These are phyloP conservation scores for Cydonia oblonga DNA, from an alignment of 331 rosid genomes.

Conservation along the genomic window DNA sequence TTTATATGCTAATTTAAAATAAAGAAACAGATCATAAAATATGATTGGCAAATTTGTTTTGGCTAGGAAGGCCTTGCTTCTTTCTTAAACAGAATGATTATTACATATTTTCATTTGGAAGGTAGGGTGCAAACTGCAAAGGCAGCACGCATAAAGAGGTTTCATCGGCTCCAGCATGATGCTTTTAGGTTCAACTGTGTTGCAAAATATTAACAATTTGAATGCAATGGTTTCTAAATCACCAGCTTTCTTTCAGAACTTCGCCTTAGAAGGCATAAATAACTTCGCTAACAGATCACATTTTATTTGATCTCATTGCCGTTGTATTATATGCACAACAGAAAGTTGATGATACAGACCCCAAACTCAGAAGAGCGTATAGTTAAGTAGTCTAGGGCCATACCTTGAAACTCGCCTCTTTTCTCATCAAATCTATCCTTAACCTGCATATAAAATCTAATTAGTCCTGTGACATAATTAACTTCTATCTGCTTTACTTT, in stretches of 20 bases:
- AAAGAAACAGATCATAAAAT: not conserved
- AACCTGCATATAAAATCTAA: constrained; percentile 38
- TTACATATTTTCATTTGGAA: not conserved
- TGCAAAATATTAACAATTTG: not conserved
- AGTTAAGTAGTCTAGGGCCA: constrained; percentile 2
- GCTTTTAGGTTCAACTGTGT: not conserved
- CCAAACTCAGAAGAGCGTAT: not conserved
- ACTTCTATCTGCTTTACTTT: not conserved
- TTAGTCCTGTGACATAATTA: constrained; percentile 1
- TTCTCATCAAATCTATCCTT: constrained; percentile 18
- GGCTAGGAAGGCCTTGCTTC: not conserved
- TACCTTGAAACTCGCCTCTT: constrained; percentile 32
- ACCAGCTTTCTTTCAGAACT: not conserved
- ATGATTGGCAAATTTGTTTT: not conserved
- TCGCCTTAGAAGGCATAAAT: not conserved
- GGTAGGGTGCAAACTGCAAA: not conserved
- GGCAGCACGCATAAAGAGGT: not conserved
- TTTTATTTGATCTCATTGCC: not conserved
- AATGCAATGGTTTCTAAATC: not conserved
- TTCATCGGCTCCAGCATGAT: not conserved
- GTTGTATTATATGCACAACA: not conserved
- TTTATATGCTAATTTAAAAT: not conserved
- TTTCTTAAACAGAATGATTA: not conserved
- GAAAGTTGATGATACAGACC: not conserved
- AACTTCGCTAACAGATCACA: not conserved